Percentiles rank a stretch among this genome's conserved stretches.
These are phyloP conservation scores for Protomyces lactucae-debilis DNA, from an alignment of 1,139 yeast species.

Conservation along the genomic window DNA sequence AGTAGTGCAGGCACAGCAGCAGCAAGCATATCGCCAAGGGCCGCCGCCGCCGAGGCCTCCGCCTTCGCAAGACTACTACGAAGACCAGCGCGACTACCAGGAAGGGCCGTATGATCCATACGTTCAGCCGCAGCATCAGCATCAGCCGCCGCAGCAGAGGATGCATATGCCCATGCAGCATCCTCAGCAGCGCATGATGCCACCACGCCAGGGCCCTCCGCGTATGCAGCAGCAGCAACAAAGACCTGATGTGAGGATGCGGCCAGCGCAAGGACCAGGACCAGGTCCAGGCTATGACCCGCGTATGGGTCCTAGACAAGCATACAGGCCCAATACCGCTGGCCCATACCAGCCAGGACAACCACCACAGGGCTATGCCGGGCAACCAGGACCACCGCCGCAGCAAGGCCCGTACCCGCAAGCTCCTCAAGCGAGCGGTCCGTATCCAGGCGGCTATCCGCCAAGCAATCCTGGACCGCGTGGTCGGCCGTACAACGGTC, in stretches of 20 bases:
- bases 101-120: background rate
- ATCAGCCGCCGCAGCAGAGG: background rate
- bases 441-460: background rate
- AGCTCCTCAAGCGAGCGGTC: background rate
- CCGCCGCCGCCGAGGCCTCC: constrained; percentile 1
- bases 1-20: background rate
- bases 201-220: background rate
- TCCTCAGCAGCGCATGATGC: background rate
- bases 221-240: constrained; percentile 1
- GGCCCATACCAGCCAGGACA: background rate
- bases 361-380: background rate
- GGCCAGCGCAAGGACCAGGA: background rate
- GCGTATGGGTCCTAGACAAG: background rate
- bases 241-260: background rate
- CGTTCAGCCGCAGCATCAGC: background rate
- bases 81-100: background rate
- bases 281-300: background rate
- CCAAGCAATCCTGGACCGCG: background rate
- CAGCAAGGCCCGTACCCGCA: background rate
- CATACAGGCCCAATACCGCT: background rate
- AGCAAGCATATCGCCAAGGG: background rate
- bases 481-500: background rate
- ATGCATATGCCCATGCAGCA: background rate
- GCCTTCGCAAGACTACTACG: background rate
- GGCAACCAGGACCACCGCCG: background rate